A percentile compares a stretch with the other conserved stretches of the same genome.
These are phyloP conservation scores for Rutstroemia sp. DNA, from an alignment of 2,329 filamentous ascomycete genomes.

Conservation along the genomic window DNA sequence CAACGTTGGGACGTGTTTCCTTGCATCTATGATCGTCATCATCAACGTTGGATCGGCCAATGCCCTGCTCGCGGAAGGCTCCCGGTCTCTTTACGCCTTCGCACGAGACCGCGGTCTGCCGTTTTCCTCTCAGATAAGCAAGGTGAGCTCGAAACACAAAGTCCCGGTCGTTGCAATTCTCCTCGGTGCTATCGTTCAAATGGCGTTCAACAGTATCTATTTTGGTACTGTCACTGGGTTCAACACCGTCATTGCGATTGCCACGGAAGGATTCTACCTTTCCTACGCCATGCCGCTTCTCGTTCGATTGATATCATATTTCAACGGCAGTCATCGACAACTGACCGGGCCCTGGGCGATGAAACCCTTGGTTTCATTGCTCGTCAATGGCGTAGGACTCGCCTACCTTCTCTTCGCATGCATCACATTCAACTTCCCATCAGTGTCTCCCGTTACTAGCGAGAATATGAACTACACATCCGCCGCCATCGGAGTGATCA, in stretches of 20 bases:
- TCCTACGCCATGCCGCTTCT: slow-evolving; percentile 50
- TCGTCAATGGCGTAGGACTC: slow-evolving; percentile 42
- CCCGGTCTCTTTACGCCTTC: slow-evolving; percentile 36
- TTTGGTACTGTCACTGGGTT: slow-evolving; percentile 48
- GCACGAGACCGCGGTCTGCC: slow-evolving; percentile 46
- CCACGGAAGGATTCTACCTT: slow-evolving; percentile 51
- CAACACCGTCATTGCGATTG: slow-evolving; percentile 48
- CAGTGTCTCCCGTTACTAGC: slow-evolving; percentile 40
- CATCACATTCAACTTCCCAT: slow-evolving; percentile 51
- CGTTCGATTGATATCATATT: slow-evolving; percentile 40
- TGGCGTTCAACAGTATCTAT: slow-evolving; percentile 47
- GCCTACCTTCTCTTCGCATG: slow-evolving; percentile 45
- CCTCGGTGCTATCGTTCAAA: slow-evolving; percentile 39
- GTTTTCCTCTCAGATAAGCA: slow-evolving; percentile 40
- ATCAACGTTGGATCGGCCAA: slow-evolving; percentile 35
- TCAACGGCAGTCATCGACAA: slow-evolving; percentile 33
- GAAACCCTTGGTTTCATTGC: slow-evolving; percentile 29
- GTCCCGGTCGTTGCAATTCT: slow-evolving; percentile 44
- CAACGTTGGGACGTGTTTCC: slow-evolving; percentile 38
- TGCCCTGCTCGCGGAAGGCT: slow-evolving; percentile 31
- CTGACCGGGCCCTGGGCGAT: slow-evolving; percentile 35
- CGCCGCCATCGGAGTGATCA: slow-evolving; percentile 47
- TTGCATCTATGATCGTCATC: slow-evolving; percentile 39
- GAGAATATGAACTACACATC: slow-evolving; percentile 53
- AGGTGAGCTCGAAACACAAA: slow-evolving; percentile 37